Evolutionary conservation across 306 rosid genomes (phyloP).

Genomic region (Begonia peltatifolia): DNA sequence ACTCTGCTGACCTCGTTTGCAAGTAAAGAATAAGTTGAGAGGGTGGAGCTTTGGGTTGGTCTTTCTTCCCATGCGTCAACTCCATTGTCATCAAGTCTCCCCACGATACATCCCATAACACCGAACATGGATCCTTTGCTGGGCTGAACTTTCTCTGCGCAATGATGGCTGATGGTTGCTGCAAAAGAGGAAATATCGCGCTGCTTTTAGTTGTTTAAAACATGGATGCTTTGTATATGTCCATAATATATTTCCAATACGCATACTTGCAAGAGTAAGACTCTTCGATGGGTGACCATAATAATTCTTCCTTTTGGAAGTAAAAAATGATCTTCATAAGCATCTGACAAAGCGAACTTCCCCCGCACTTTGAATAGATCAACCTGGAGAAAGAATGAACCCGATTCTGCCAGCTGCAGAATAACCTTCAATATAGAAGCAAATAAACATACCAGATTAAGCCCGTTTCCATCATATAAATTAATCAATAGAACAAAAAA

Average conservation of each 20-base stretch:
- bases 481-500: not conserved
- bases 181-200: slow-evolving; percentile 18
- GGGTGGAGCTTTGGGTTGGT: slow-evolving; percentile 50
- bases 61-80: slow-evolving; percentile 63
- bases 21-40: slow-evolving; percentile 56
- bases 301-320: slow-evolving; percentile 76
- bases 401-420: slow-evolving; percentile 93
- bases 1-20: slow-evolving; percentile 44
- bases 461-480: too few relatives aligned
- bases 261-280: slow-evolving; percentile 77
- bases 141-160: slow-evolving; percentile 92
- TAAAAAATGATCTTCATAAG: slow-evolving; percentile 93
- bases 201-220: not conserved
- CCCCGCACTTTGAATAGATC: slow-evolving; percentile 98
- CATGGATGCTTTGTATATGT: not conserved
- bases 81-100: slow-evolving; percentile 69
- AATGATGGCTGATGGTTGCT: slow-evolving; percentile 87
- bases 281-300: slow-evolving; percentile 76
- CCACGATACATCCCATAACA: slow-evolving; percentile 87
- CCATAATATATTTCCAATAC: slow-evolving; percentile 7
- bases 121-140: slow-evolving; percentile 89
- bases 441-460: not conserved
- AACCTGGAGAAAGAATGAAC: slow-evolving; percentile 92
- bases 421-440: slow-evolving; percentile 55
- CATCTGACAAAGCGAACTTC: slow-evolving; percentile 91